Evolutionary conservation across 345 rosid species (phyloP).

Genomic region (Dovyalis caffra): DNA sequence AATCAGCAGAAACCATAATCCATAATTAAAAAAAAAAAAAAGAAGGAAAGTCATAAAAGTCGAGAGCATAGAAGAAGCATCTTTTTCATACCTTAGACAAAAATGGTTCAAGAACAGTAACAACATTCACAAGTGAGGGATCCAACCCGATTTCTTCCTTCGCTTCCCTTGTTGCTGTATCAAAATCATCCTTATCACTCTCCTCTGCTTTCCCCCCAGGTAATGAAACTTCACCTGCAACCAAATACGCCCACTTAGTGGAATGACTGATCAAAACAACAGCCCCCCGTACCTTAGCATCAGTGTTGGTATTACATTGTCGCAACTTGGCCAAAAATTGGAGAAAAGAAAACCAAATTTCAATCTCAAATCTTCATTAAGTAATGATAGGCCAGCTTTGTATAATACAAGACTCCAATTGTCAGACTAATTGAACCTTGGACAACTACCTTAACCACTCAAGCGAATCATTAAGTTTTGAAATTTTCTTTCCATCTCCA

Average conservation of each 20-base stretch:
- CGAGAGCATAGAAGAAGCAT: background rate
- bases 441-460: background rate
- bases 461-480: background rate
- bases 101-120: slow-evolving; percentile 79
- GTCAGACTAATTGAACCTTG: background rate
- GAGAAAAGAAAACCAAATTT: background rate
- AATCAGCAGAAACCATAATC: background rate
- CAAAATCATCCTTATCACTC: slow-evolving; percentile 60
- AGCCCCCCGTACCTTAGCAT: background rate
- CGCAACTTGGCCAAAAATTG: background rate
- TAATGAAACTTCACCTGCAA: slow-evolving; percentile 75
- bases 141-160: slow-evolving; percentile 72
- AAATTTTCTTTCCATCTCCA: background rate
- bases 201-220: slow-evolving; percentile 82
- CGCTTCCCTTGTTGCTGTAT: slow-evolving; percentile 71
- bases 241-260: slow-evolving; percentile 12
- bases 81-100: slow-evolving; percentile 68
- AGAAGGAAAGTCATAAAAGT: background rate
- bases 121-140: slow-evolving; percentile 62
- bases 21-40: too few relatives aligned
- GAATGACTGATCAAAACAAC: slow-evolving; percentile 8
- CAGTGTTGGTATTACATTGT: background rate
- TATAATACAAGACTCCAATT: background rate
- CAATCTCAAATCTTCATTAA: background rate
- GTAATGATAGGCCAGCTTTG: background rate